These are phyloP conservation scores for Beta corolliflora DNA, from an alignment of 179 eudicot species.

Conservation along the genomic window DNA sequence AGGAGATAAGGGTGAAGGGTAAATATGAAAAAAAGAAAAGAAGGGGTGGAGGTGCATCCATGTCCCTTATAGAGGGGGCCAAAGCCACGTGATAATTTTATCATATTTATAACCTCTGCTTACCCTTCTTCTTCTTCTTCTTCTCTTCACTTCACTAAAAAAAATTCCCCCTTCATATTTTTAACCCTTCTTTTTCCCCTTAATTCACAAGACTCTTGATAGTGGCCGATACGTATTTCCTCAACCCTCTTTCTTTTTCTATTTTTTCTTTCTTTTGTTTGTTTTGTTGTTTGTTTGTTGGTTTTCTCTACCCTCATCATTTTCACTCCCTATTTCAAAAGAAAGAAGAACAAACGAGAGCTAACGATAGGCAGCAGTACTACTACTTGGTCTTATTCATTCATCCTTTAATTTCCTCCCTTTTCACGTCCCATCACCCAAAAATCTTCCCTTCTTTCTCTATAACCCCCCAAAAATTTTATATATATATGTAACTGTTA, in stretches of 20 bases:
- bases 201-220: slow-evolving; percentile 9
- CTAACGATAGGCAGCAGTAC: not conserved
- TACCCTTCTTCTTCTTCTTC: not conserved
- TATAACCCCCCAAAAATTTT: not conserved
- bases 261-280: too few species aligned
- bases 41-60: not conserved
- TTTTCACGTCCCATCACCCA: slow-evolving; percentile 42
- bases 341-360: too few species aligned
- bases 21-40: not conserved
- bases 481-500: not conserved
- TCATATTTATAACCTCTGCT: slow-evolving; percentile 1
- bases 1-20: too few species aligned
- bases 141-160: not conserved
- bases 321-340: too few species aligned
- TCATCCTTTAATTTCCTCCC: slow-evolving; percentile 32
- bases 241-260: too few species aligned
- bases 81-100: slow-evolving; percentile 14
- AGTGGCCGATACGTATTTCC: not conserved
- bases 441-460: not conserved
- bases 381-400: slow-evolving; percentile 15
- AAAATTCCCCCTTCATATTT: not conserved
- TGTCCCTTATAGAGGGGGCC: slow-evolving; percentile 29
- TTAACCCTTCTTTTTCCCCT: not conserved
- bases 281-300: too few species aligned
- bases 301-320: too few species aligned